A percentile compares a stretch with the other conserved stretches of the same genome.
Evolutionary conservation across 768 basidiomycete genomes (phyloP).

Genomic region (Mrakia blollopis): DNA sequence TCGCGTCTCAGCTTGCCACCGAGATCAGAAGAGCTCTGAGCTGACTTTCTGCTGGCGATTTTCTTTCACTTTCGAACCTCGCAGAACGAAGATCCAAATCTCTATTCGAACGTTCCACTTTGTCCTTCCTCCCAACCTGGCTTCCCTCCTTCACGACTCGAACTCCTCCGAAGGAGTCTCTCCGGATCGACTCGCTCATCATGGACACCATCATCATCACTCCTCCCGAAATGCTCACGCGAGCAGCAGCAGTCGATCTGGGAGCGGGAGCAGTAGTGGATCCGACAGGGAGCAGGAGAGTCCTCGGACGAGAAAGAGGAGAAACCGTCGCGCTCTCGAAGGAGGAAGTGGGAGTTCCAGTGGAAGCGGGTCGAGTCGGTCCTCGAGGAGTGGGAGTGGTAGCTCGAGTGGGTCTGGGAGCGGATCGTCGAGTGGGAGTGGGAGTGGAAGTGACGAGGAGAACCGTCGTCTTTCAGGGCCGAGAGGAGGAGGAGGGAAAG

Average conservation of each 20-base stretch:
- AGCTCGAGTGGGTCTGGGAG: neutral
- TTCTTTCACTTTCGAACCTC: slow-evolving; percentile 30
- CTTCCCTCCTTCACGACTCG: slow-evolving; percentile 1
- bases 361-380: neutral
- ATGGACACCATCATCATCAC: neutral
- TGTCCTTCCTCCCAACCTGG: slow-evolving; percentile 67
- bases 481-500: slow-evolving; percentile 8
- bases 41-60: neutral
- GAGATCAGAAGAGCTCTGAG: neutral
- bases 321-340: neutral
- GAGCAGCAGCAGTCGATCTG: neutral
- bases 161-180: neutral
- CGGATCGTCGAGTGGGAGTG: neutral
- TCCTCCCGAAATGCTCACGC: neutral
- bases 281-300: neutral
- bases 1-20: neutral
- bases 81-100: slow-evolving; percentile 91
- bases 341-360: neutral
- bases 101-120: slow-evolving; percentile 96
- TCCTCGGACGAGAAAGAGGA: slow-evolving; percentile 1
- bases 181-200: neutral
- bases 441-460: neutral
- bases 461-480: neutral
- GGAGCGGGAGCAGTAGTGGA: neutral
- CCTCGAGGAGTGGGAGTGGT: neutral